These are phyloP conservation scores for Alternaria consortialis DNA, from an alignment of 2,329 filamentous ascomycete species.

Conservation along the genomic window DNA sequence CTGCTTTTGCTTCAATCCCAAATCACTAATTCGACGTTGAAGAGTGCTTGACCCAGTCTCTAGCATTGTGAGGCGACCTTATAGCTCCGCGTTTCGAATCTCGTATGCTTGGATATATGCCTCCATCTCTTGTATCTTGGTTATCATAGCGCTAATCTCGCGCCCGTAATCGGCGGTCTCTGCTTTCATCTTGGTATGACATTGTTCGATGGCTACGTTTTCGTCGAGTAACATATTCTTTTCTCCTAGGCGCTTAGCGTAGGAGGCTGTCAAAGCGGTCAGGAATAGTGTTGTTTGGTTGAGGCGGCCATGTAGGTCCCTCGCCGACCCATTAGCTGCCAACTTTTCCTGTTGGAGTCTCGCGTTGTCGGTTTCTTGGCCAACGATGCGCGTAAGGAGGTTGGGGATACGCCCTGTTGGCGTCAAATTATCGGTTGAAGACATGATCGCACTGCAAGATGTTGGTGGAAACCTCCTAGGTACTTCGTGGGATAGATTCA, in stretches of 20 bases:
- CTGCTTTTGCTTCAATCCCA: not conserved
- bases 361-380: not conserved
- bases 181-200: not conserved
- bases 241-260: not conserved
- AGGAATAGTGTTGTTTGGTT: not conserved
- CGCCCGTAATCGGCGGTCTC: not conserved
- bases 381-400: not conserved
- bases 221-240: not conserved
- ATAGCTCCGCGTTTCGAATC: not conserved
- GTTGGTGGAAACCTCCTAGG: not conserved
- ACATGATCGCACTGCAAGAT: not conserved
- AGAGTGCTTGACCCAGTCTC: not conserved
- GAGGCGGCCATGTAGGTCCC: not conserved
- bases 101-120: not conserved
- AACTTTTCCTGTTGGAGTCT: not conserved
- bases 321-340: not conserved
- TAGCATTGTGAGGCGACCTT: not conserved
- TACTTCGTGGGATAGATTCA: not conserved
- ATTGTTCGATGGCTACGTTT: not conserved
- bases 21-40: not conserved
- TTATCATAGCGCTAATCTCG: not conserved
- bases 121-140: not conserved
- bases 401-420: not conserved
- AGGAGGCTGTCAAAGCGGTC: not conserved
- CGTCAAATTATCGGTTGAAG: not conserved